Evolutionary conservation across 192 early-diverging fungal species (phyloP), one percentile per base, ranked within the genome.

Genomic region (Gamsiella multidivaricata): DNA sequence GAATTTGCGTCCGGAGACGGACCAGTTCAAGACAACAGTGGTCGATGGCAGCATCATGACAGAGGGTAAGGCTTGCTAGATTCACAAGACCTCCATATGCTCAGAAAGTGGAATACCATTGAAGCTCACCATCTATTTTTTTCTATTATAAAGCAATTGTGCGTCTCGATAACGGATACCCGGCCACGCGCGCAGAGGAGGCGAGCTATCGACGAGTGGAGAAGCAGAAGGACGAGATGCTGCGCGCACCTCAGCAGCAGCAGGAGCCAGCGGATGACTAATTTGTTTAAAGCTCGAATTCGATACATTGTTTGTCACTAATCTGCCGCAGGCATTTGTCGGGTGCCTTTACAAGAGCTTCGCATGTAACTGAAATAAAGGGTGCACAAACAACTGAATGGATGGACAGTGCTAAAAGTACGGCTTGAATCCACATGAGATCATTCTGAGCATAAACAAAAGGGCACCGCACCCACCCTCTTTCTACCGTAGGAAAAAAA

Each of bases 11-110:
- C 61, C 58, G 5, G 74, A 63, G 17, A 64, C 46, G 43, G 61
- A 59, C 41, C 74, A 69, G 39, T 69, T 78, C 54, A 78, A 78
- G 65, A 78, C 74, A 0, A 78, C 65, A 5, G 29, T 78, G 15
- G 41, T 73, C 22, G 59, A 78, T 36, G 66, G 61, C 20, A 59
- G 65, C 29, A 18, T 61, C 33, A 78, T 57, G 47, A 78, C 74
- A 12, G 65, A 78, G 54, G 65, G 74, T 69, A 69, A 23, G 10
- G n/a, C 15, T 15, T 31, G 15, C 37, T 22, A 5, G 32, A 11
- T 22, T n/a, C 25, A 28, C 14, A 5, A 12, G 23, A 26, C n/a
- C n/a, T n/a, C n/a, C n/a, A n/a, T n/a, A n/a, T n/a, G n/a, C n/a
- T n/a, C n/a, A n/a, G n/a, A n/a, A n/a, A n/a, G n/a, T n/a, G n/a